Evolutionary conservation across 345 rosid species (phyloP), one percentile per base, ranked within the genome.

Genomic region (Ceriops decandra): DNA sequence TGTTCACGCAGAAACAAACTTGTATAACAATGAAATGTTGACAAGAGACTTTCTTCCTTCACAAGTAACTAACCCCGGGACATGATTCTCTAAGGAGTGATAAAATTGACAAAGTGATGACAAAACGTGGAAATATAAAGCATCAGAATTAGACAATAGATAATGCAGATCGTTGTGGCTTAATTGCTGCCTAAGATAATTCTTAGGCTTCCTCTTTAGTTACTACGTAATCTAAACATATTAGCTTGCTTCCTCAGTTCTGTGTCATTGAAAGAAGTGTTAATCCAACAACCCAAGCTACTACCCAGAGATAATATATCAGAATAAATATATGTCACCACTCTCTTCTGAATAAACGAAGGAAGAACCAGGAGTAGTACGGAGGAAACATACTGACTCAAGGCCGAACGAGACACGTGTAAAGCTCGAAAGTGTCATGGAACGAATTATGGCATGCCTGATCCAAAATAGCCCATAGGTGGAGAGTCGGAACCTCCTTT

Each of bases 401-500:
- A 95, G 95, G 74, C 99, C 95, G 74, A 87, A 95, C 7, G 99
- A 80, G 72, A 89, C 91, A 4, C 93, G 95, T 16, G 85, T 87
- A 61, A 91, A 87, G 84, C 89, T 95, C 38, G 97, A 88, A 42
- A 89, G 68, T 10, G 97, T 91, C 96, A 95, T 87, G 6, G 93
- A 95, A 19, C 97, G 87, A 52, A 83, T 82, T 38, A 95, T 90
- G 67, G 97, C 86, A 83, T 90, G 97, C 81, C 97, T 85, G 24
- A 95, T 91, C 99, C 99, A 95, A 77, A 91, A 91, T 52, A 95
- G 84, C 31, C 93, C 72, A 57, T 95, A 95, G 0, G 99, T 95
- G 0, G 99, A 95, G 42, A 95, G 93, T 66, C 83, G 89, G 52
- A 85, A 80, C 72, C 68, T 89, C 82, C 88, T 90, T 42, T 82